phyloP scores from a whole-genome alignment of 169 alveolate genomes.

The Pseudocohnilembus persalinus region DNA sequence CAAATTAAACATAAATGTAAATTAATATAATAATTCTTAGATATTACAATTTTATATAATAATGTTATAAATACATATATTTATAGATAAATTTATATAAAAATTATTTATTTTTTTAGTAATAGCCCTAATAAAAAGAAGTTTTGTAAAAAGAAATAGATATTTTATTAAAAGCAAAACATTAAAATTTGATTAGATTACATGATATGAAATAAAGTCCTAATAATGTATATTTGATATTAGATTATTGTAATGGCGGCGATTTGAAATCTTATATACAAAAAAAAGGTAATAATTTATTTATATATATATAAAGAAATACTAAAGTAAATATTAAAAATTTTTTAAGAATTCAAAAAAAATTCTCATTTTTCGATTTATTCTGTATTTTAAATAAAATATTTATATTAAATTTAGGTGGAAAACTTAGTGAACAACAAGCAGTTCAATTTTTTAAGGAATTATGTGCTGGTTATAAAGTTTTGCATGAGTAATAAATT shows the following conservation, averaged over 20 bases:
- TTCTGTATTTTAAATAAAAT: not conserved
- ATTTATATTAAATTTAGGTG: not conserved
- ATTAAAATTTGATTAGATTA: constrained; percentile 5
- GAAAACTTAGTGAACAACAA: not conserved
- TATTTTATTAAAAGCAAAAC: constrained; percentile 24
- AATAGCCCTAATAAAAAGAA: constrained; percentile 9
- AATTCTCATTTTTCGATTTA: not conserved
- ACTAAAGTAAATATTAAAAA: not conserved
- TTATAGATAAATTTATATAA: too few relatives aligned
- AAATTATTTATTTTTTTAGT: too few relatives aligned
- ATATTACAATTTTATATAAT: too few relatives aligned
- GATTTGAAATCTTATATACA: constrained; percentile 7
- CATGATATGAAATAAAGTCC: constrained; percentile 30
- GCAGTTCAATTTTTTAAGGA: constrained; percentile 19
- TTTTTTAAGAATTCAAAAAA: not conserved
- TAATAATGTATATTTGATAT: constrained; percentile 12
- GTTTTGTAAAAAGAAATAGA: constrained; percentile 28
- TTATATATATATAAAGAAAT: not conserved
- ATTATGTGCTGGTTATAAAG: constrained; percentile 30
- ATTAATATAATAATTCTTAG: too few relatives aligned
- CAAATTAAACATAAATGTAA: not conserved
- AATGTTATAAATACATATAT: too few relatives aligned
- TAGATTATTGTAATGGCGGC: constrained; percentile 35
- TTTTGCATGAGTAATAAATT: constrained; percentile 28
- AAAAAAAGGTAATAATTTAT: not conserved